These are phyloP conservation scores for Debaryomyces sp. DNA, from an alignment of 1,139 yeast genomes.

Conservation along the genomic window DNA sequence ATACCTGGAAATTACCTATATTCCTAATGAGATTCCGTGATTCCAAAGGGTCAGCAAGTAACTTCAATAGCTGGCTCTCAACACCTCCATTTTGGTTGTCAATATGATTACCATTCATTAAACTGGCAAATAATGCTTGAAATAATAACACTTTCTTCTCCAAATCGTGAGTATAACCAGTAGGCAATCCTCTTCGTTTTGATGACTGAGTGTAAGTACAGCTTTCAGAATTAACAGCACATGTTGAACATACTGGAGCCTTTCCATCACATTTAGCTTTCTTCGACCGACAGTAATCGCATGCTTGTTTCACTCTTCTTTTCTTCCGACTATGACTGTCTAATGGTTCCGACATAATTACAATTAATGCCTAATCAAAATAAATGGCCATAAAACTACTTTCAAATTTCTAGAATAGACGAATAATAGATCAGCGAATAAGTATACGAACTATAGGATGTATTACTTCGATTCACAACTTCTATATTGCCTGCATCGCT, in stretches of 20 bases:
- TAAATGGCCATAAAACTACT: background rate
- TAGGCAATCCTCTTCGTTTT: slow-evolving; percentile 26
- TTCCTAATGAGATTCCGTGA: slow-evolving; percentile 9
- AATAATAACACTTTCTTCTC: slow-evolving; percentile 21
- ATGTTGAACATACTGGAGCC: slow-evolving; percentile 23
- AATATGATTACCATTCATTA: slow-evolving; percentile 9
- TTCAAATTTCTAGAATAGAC: background rate
- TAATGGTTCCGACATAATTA: slow-evolving; percentile 4
- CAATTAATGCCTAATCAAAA: background rate
- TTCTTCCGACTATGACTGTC: slow-evolving; percentile 10
- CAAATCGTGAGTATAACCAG: slow-evolving; percentile 26
- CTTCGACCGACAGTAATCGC: slow-evolving; percentile 26
- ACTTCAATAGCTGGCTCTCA: slow-evolving; percentile 9
- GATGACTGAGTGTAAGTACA: slow-evolving; percentile 22
- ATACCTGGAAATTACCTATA: slow-evolving; percentile 11
- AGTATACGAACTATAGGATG: background rate
- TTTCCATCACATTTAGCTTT: slow-evolving; percentile 29
- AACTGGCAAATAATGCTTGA: slow-evolving; percentile 19
- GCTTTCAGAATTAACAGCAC: slow-evolving; percentile 14
- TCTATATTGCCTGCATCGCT: background rate
- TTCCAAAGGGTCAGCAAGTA: slow-evolving; percentile 9
- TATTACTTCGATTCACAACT: background rate
- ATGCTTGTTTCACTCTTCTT: slow-evolving; percentile 26
- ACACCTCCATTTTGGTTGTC: slow-evolving; percentile 1
- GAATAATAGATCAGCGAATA: background rate